Evolutionary conservation across 768 basidiomycete species (phyloP).

Genomic region (Macrolepiota albuminosa): DNA sequence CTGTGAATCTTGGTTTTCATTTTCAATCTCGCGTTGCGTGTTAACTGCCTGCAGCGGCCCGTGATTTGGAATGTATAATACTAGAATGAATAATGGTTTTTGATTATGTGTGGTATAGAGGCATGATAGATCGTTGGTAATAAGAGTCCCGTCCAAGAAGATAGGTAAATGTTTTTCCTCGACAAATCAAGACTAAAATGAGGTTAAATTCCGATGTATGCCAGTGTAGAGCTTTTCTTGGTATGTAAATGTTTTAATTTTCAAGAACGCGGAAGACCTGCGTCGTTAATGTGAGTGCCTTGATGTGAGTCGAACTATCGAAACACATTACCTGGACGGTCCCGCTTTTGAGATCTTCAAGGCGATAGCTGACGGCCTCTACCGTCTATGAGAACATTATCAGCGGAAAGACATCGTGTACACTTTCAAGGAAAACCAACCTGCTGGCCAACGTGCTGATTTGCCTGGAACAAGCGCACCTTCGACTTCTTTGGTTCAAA

Average conservation of each 20-base stretch:
- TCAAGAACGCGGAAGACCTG: constrained; percentile 39
- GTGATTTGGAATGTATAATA: constrained; percentile 11
- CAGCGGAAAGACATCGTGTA: not conserved
- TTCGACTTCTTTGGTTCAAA: constrained; percentile 87
- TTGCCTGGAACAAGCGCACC: constrained; percentile 80
- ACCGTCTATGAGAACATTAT: not conserved
- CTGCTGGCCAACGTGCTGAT: constrained; percentile 81
- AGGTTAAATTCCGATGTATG: not conserved
- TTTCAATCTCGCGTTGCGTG: not conserved
- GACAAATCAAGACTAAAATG: not conserved
- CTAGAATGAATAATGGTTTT: constrained; percentile 1
- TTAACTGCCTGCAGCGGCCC: not conserved
- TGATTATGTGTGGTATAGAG: not conserved
- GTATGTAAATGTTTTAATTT: constrained; percentile 14
- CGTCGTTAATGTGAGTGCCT: not conserved
- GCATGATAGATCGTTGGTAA: not conserved
- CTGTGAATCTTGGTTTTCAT: not conserved
- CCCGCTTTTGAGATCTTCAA: constrained; percentile 75
- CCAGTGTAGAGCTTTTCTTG: not conserved
- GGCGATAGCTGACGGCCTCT: constrained; percentile 1
- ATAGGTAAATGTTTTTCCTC: constrained; percentile 1
- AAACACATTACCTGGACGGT: constrained; percentile 55
- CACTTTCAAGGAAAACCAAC: constrained; percentile 31
- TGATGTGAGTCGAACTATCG: not conserved
- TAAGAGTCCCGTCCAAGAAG: constrained; percentile 2